Evolutionary conservation across 768 basidiomycete genomes (phyloP), one percentile per base, ranked within the genome.

Genomic region (Hygrocybe punicea): DNA sequence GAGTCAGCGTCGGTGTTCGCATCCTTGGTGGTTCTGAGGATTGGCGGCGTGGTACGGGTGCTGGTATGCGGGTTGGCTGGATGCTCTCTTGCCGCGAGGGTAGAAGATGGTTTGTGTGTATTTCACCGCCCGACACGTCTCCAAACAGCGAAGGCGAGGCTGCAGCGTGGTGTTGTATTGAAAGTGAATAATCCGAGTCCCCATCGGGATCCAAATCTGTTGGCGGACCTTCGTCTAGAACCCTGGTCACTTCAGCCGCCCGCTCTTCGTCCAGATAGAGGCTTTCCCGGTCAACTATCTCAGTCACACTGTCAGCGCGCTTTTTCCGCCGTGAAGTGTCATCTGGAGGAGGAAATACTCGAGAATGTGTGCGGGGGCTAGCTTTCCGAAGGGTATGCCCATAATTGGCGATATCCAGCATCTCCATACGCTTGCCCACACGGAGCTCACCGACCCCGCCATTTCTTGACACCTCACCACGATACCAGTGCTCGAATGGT

Each of bases 401-500:
- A 63, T 87, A 91, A 71, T 86, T 91, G 51, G 90, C 90, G 58
- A 92, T 92, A 64, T 92, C 89, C 53, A 93, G 68, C 91, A 93
- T 93, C 70, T 93, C 91, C 69, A 85, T 78, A 56, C 85, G 79
- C 63, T 80, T 78, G 2, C 83, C 91, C 2, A 92, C 84, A 19
- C 86, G 80, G 54, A 91, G 73, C 69, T 93, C 91, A 49, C 91
- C 91, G 10, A 93, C 89, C n/a, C 91, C 91, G 23, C 91, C 91
- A 65, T 93, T 93, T 48, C 91, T 80, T 11, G 90, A 85, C 4
- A 90, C 82, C 62, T 93, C 91, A 1, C 91, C 91, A 49, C 91
- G 85, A 66, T 93, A 93, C 91, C 91, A 93, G 64, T 93, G 91
- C 63, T 93, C 89, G 58, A 86, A 93, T 0, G 90, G 90, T 13